Evolutionary conservation across 2,329 filamentous ascomycete species (phyloP), one percentile per base, ranked within the genome.

Genomic region (Scytalidium sp.): DNA sequence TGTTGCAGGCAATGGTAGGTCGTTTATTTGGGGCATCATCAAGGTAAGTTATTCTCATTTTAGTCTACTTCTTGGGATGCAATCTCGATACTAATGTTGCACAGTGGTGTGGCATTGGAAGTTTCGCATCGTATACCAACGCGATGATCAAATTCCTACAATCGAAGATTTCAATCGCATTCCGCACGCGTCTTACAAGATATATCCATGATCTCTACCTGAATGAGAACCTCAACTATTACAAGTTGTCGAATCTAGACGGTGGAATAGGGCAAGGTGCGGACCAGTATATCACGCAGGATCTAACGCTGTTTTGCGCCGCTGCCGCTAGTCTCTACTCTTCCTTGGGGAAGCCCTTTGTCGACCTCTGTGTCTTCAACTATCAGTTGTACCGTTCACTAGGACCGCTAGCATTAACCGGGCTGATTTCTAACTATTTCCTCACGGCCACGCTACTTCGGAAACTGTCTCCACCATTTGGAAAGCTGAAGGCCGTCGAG

Each of bases 121-220:
- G 88, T 2, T 85, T 97, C 56, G 93, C 92, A 8, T 96, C 93
- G 0, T 99, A 99, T 65, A 97, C 93, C 45, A 99, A 99, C 68
- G 91, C 93, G 48, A 97, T 95, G 88, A 99, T 99, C 76, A 97
- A 97, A 70, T 99, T 89, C 71, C 79, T 99, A 55, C 93, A 99
- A 70, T 93, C 90, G 45, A 99, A 99, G 74, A 91, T 99, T 47
- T 96, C 93, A 6, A 99, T 99, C 58, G 93, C 95, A 27, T 99
- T 99, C 78, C 85, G 94, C 40, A 99, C 94, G 3, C 84, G 94
- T 10, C 78, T 99, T 13, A 99, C 94, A 2, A 79, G 94, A 59
- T 99, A 99, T 67, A 96, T 99, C 47, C 94, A 99, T 69, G 94
- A 99, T 63, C 74, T 99, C 8, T 99, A 99, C 63, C 80, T 99